Percentiles rank a stretch among this genome's conserved stretches.
Conservation (phyloP, 2,329 filamentous ascomycete species). For the Claviceps maximensis region DNA sequence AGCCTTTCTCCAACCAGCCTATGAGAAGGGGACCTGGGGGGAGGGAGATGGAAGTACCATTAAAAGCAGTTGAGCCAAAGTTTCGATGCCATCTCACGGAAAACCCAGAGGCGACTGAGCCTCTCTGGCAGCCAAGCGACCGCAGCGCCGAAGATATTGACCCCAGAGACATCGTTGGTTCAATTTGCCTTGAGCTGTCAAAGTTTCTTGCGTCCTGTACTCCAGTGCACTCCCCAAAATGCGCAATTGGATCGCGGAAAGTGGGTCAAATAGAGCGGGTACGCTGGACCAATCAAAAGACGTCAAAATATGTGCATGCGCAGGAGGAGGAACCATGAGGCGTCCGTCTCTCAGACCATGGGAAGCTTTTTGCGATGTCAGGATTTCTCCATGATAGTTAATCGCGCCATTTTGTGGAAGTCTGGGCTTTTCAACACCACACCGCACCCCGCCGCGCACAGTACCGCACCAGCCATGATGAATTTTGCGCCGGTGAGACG, state of each 20-base stretch:
- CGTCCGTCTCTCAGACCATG: background rate
- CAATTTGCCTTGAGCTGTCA: constrained; percentile 1
- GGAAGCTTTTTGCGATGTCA: background rate
- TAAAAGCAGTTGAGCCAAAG: constrained; percentile 19
- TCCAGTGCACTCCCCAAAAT: background rate
- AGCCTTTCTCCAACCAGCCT: constrained; percentile 1
- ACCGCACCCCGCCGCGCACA: too few relatives aligned
- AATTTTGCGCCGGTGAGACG: constrained; percentile 51
- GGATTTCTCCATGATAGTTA: background rate
- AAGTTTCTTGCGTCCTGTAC: constrained; percentile 6
- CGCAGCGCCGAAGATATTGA: constrained; percentile 14
- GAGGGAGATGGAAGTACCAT: constrained; percentile 12
- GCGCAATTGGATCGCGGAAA: background rate
- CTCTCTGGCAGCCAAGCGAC: constrained; percentile 10
- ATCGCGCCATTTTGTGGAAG: background rate
- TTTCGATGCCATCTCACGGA: constrained; percentile 6
- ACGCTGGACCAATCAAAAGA: constrained; percentile 24
- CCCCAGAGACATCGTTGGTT: constrained; percentile 10
- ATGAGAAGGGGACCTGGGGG: background rate
- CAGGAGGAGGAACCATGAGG: too few relatives aligned
- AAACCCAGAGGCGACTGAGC: background rate
- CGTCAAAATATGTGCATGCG: constrained; percentile 4
- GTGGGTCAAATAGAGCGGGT: constrained; percentile 18
- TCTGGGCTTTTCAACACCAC: constrained; percentile 5
- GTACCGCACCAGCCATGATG: constrained; percentile 25